Base-by-base conservation (phyloP, 2,329 filamentous ascomycete genomes). In the Ophiostoma sp. region DNA sequence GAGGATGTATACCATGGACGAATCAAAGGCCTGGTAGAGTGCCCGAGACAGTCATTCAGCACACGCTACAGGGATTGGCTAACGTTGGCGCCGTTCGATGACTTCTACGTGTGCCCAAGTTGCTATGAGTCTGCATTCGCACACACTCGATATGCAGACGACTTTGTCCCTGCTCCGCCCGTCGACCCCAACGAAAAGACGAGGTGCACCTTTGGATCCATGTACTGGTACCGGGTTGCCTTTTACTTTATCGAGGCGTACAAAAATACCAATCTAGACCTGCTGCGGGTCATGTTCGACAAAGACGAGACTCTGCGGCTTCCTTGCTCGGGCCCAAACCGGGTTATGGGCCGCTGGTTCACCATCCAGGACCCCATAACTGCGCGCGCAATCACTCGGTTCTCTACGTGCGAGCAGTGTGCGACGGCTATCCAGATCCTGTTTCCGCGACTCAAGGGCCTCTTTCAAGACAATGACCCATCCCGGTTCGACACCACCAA, bases 201-300 rank as follows among this genome's bases (percentile, higher is more conserved):
- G 8, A 83, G 85, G 65, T 98, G 94, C 79, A 90, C 93, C 73
- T 92, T 97, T 78, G 92, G 91, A 39, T 85, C 87, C 15, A 85
- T 83, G 0, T 87, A 90, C 0, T 97, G 93, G 92, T 90, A 92
- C 75, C 88, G 92, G 36, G 87, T 97, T 54, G 93, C 93, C 0
- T 96, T 91, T 87, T 83, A 94, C 3, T 83, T 96, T 73, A 94
- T 89, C 1, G 81, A 91, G 68, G 93, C 93, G 78, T 87, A 92
- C 74, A 80, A 87, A 15, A 82, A 86, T 23, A 82, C 85, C 3
- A 88, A 92, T 73, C 80, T 95, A 57, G 85, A 86, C 15, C 80
- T 96, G 5, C 83, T 97, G 39, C 86, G 90, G 71, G 85, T 86
- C 52, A 83, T 97, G 44, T 88, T 90, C 5, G 84, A 86, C 11